Evolutionary conservation across 2,329 filamentous ascomycete species (phyloP).

Genomic region (Venturia oleaginea): DNA sequence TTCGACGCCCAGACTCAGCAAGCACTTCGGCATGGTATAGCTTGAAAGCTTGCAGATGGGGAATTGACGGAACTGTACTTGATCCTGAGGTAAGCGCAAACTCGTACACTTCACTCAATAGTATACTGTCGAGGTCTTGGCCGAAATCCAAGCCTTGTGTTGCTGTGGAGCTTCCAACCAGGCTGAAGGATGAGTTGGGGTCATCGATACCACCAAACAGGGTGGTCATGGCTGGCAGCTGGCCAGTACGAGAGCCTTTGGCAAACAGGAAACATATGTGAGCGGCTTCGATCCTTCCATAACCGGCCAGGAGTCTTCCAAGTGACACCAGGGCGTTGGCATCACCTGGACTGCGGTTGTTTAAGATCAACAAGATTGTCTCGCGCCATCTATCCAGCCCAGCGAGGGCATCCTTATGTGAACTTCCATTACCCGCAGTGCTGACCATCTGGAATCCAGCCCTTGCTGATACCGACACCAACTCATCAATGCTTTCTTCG

Average conservation of each 20-base stretch:
- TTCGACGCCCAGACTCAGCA: slow-evolving; percentile 71
- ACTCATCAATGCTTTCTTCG: slow-evolving; percentile 90
- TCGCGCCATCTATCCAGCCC: slow-evolving; percentile 93
- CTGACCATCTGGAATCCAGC: slow-evolving; percentile 88
- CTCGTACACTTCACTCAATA: slow-evolving; percentile 94
- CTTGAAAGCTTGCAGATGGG: slow-evolving; percentile 86
- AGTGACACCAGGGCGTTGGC: slow-evolving; percentile 67
- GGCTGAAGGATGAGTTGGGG: slow-evolving; percentile 63
- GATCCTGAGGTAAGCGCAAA: slow-evolving; percentile 62
- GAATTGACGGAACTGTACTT: slow-evolving; percentile 45
- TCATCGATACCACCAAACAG: slow-evolving; percentile 81
- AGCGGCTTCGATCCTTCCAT: slow-evolving; percentile 81
- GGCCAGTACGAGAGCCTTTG: not conserved
- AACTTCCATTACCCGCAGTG: slow-evolving; percentile 52
- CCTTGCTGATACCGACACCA: slow-evolving; percentile 85
- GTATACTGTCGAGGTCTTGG: slow-evolving; percentile 73
- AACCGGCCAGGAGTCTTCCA: slow-evolving; percentile 72
- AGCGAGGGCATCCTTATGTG: slow-evolving; percentile 64
- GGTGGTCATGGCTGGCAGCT: slow-evolving; percentile 36
- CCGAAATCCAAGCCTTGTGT: slow-evolving; percentile 62
- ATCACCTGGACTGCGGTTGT: slow-evolving; percentile 79
- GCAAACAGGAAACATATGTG: slow-evolving; percentile 93
- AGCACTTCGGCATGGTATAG: slow-evolving; percentile 76
- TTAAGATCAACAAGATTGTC: slow-evolving; percentile 74
- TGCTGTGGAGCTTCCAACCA: slow-evolving; percentile 77